Evolutionary conservation across 176 grass and related monocot species (phyloP), one percentile per base, ranked within the genome.

Genomic region (Lolium perenne): DNA sequence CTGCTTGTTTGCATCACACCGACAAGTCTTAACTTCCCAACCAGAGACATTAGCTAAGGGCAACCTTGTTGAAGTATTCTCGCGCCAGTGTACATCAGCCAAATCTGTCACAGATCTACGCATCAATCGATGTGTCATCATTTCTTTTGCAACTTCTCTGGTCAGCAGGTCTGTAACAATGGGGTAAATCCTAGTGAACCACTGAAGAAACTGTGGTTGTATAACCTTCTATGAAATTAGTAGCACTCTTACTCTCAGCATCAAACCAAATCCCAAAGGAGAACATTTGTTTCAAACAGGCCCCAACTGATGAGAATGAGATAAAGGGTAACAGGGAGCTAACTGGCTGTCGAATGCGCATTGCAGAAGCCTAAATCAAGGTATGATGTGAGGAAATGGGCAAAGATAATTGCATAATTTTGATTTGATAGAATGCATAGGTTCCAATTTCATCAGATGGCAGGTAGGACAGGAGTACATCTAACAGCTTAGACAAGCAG

Each of bases 361-460:
- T 18, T 18, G 15, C 45, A 63, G 55, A 9, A 40, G 22, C 23
- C 4, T 20, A 55, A 56, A 63, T 85, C 55, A 67, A 74, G 13
- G 22, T 57, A 79, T 14, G 46, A 3, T 8, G 6, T 29, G 38
- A 67, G 51, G 17, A 81, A 21, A 81, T 7, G 7, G n/a, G 5
- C 3, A 86, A 58, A 48, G 17, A 68, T 6, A 59, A 25, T 14
- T 48, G 38, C 25, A 38, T 60, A 8, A 15, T 69, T 69, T 91
- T 45, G 25, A 76, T 20, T 20, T 67, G 75, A 55, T 45, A 61
- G 50, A 21, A 40, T 84, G 23, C 85, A 91, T 77, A 62, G 43
- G 63, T 81, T 81, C 50, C 29, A 79, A 50, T 81, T 81, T 14
- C 60, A 74, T 84, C 50, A 71, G 26, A 90, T 14, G 11, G 43